Conservation (phyloP, 768 basidiomycete species). For the Pholiota molesta region DNA sequence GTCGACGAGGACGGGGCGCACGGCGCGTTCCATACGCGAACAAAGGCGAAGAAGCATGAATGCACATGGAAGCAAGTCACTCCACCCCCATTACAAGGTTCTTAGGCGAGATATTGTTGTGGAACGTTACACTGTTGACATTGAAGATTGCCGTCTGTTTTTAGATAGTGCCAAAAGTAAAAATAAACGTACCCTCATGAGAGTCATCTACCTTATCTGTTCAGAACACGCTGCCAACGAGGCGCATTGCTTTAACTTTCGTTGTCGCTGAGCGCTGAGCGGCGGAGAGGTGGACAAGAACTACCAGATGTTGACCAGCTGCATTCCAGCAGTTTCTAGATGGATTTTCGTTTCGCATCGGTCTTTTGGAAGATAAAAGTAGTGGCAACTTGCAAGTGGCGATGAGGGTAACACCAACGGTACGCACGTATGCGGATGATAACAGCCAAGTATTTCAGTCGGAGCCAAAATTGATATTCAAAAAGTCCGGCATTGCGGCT, state of each 20-base stretch:
- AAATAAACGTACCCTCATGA: constrained; percentile 2
- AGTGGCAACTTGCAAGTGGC: too few species aligned
- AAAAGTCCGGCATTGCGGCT: too few species aligned
- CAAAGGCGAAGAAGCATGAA: constrained; percentile 6
- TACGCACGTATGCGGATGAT: too few species aligned
- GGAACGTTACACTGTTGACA: constrained; percentile 1
- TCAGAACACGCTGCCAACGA: neutral
- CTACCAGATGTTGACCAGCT: too few species aligned
- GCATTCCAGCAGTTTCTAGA: too few species aligned
- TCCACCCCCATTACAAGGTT: constrained; percentile 2
- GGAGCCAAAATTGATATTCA: too few species aligned
- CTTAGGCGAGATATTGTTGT: constrained; percentile 3
- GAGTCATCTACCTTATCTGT: neutral
- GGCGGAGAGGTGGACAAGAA: constrained; percentile 1
- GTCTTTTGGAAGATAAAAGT: too few species aligned
- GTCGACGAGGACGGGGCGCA: neutral
- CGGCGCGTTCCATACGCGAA: neutral
- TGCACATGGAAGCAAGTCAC: constrained; percentile 7
- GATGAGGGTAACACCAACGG: too few species aligned
- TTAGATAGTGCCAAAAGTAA: neutral
- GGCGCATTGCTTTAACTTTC: too few species aligned
- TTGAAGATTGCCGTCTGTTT: neutral
- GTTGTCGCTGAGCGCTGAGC: neutral
- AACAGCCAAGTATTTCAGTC: too few species aligned
- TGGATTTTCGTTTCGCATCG: too few species aligned